Base-by-base conservation (phyloP, 2,329 filamentous ascomycete genomes). In the Blastomyces percursus region DNA sequence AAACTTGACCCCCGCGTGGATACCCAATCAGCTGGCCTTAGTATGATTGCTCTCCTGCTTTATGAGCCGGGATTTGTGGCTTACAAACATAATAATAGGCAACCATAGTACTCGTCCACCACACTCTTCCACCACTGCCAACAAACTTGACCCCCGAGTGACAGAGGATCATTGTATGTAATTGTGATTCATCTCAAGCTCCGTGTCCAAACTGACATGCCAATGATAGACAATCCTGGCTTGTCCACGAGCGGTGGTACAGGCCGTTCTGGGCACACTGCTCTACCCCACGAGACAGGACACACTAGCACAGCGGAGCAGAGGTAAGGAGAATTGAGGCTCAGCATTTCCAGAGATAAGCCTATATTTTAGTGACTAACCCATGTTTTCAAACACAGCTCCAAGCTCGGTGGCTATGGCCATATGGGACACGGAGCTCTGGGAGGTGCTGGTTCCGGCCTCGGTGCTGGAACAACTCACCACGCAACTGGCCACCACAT, bases 401-500 rank as follows among this genome's bases (percentile, higher is more conserved):
- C 52, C 14, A 55, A 38, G 8, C 6, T 55, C 30, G 52, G 30
- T 8, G 52, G 30, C 52, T 19, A 38, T 11, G 19, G 19, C 52
- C 27, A 32, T 11, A 27, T 52, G 27, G 50, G 50, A 16, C 16
- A 12, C 24, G 50, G 50, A 27, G 44, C 19, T 7, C 44, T 52
- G n/a, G 54, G 19, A 40, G 19, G 32, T 19, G 14, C 35, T 27
- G 35, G 35, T 57, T 44, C 55, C 24, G 32, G 35, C 38, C 6
- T 57, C 24, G 51, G 51, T 54, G n/a, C 64, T 64, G 63, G 16
- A 67, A 63, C 19, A 38, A 46, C 63, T 24, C 55, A 57, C 40
- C 61, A n/a, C 24, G 69, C 61, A 46, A 57, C 67, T 55, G 80
- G 80, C 9, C 77, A 78, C 19, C 79, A 83, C 69, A 67, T 65